Percentiles rank a stretch among this genome's conserved stretches.
Evolutionary conservation across 2,329 filamentous ascomycete species (phyloP).

Genomic region (Pseudogymnoascus sp.): DNA sequence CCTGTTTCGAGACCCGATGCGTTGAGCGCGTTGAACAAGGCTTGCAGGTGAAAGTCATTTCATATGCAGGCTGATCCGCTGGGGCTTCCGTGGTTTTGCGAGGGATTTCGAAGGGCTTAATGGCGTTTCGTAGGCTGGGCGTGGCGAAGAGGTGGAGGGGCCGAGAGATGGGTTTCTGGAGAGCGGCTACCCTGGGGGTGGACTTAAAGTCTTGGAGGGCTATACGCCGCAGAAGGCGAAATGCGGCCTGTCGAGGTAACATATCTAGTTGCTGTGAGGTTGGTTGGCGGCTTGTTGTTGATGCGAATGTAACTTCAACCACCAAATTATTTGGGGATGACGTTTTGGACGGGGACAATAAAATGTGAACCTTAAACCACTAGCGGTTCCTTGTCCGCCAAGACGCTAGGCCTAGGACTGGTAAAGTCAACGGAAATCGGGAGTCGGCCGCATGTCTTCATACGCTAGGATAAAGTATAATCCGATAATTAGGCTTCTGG

Average conservation of each 20-base stretch:
- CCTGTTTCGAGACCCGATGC: slow-evolving; percentile 85
- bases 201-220: slow-evolving; percentile 8
- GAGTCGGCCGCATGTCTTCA: neutral
- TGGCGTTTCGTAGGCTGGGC: slow-evolving; percentile 1
- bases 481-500: neutral
- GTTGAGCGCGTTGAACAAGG: slow-evolving; percentile 73
- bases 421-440: neutral
- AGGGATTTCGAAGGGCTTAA: neutral
- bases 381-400: slow-evolving; percentile 1
- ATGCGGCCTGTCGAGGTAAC: slow-evolving; percentile 16
- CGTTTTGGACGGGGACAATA: neutral
- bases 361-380: slow-evolving; percentile 5
- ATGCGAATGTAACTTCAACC: neutral
- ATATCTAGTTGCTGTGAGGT: neutral
- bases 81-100: neutral
- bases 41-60: slow-evolving; percentile 86
- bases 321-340: neutral
- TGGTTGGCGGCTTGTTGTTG: neutral
- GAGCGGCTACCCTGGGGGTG: neutral
- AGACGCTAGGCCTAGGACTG: neutral
- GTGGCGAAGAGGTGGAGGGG: slow-evolving; percentile 1
- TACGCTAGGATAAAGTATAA: slow-evolving; percentile 5
- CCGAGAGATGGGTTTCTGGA: neutral
- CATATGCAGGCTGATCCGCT: slow-evolving; percentile 57
- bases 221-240: slow-evolving; percentile 2